Percentiles rank a stretch among this genome's conserved stretches.
Evolutionary conservation across 306 rosid genomes (phyloP).

Genomic region (Hippophae tibetana): DNA sequence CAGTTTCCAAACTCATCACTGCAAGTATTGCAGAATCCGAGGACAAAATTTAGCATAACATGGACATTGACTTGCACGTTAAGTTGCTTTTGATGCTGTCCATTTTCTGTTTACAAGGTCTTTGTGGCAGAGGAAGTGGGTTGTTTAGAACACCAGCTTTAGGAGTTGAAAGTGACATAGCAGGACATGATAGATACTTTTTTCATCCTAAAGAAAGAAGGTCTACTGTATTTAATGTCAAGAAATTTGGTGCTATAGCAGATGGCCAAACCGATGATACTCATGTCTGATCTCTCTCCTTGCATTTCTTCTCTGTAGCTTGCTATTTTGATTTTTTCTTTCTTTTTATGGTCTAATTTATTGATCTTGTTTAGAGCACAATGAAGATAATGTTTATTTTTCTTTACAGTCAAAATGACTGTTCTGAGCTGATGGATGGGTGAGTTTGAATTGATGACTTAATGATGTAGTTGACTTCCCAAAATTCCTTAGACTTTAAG

Average conservation of each 20-base stretch:
- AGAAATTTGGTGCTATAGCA: slow-evolving; percentile 38
- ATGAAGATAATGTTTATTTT: background rate
- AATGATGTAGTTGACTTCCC: background rate
- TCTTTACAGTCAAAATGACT: background rate
- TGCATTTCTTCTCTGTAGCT: background rate
- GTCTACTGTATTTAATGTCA: slow-evolving; percentile 22
- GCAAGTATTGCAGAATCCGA: slow-evolving; percentile 1
- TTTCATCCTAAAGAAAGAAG: slow-evolving; percentile 3
- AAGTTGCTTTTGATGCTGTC: slow-evolving; percentile 18
- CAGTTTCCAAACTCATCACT: background rate
- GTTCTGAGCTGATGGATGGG: background rate
- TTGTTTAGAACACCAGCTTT: background rate
- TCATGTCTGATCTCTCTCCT: slow-evolving; percentile 15
- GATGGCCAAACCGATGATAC: slow-evolving; percentile 36
- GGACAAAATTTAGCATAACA: background rate
- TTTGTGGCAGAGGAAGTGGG: slow-evolving; percentile 15
- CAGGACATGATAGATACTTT: slow-evolving; percentile 14
- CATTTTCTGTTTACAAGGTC: slow-evolving; percentile 12
- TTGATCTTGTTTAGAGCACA: background rate
- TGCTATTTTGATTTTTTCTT: background rate
- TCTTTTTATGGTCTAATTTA: background rate
- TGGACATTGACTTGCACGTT: slow-evolving; percentile 17
- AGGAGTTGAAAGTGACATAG: background rate
- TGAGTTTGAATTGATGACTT: background rate
- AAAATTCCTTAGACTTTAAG: background rate